Base-by-base conservation (phyloP, 73 alveolate species). In the Vitrella brassicaformis region DNA sequence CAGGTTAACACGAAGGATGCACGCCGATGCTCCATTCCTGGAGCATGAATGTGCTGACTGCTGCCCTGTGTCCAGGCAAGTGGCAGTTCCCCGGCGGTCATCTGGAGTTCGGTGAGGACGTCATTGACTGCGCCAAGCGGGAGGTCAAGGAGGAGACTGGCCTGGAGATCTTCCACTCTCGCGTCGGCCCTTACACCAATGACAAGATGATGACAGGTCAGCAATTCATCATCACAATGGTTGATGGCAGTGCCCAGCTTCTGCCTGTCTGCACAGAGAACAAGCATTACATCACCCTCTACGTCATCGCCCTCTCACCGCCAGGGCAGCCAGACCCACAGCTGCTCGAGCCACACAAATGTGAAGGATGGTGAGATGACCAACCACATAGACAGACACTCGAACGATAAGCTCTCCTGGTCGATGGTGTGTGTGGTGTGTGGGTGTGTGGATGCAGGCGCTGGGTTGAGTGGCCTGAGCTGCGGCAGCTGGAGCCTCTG, bases 41-140 rank as follows among this genome's bases (percentile, higher is more conserved):
- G n/a, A n/a, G n/a, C n/a, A n/a, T n/a, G n/a, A n/a, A n/a, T n/a
- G n/a, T n/a, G n/a, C n/a, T n/a, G n/a, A n/a, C n/a, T n/a, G n/a
- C n/a, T n/a, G n/a, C n/a, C n/a, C n/a, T n/a, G n/a, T n/a, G n/a
- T n/a, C n/a, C n/a, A n/a, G n/a, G n/a, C n/a, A n/a, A n/a, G n/a
- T n/a, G n/a, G n/a, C n/a, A n/a, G 69, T 75, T 77, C 66, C 93
- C 95, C 9, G 95, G 95, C 25, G 95, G 95, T 0, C 89, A 90
- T 86, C 73, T 89, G 30, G 95, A 89, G 74, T 79, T 71, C 72
- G 85, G 72, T 28, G 95, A 89, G 80, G 71, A 85, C 47, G 86
- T 85, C 47, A 81, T 86, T 75, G 85, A 75, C 4, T 81, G 91
- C n/a, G 92, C 93, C 8, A 19, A 31, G 31, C 78, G 95, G 72